Base-by-base conservation (phyloP, 1,284 basidiomycete species). In the Ceraceosorus bombacis region DNA sequence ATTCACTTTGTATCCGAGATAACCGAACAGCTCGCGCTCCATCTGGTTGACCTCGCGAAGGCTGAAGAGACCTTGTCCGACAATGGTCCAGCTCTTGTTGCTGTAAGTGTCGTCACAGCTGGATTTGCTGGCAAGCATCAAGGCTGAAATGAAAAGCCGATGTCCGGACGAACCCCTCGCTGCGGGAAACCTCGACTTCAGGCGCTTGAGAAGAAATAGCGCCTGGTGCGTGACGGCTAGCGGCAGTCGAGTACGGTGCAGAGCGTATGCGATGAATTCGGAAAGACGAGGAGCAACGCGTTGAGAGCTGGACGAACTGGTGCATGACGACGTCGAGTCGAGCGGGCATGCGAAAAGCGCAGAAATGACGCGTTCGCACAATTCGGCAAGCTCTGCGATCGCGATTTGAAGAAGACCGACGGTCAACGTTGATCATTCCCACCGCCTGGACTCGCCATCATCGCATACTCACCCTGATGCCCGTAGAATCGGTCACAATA, bases 71-170 rank as follows among this genome's bases (percentile, higher is more conserved):
- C 73, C 73, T 54, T 78, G 76, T 27, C 75, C 70, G 49, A 77
- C 76, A 51, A 78, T 76, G 55, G 73, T 69, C 76, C 76, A 78
- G 60, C 68, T 71, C 66, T 77, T 76, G 70, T 78, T 78, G 12
- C 68, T 71, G 66, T 77, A 78, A 41, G 72, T 71, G 58, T 78
- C 76, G 62, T 78, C 76, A 61, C 76, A 77, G 57, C 67, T 64
- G 64, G 66, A 71, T 66, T 78, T 78, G 68, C 66, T 69, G 9
- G 76, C 74, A 12, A 78, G 71, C 76, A 78, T 77, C 48, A 76
- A 65, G 1, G 76, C 76, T 5, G 76, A 74, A 60, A 78, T 76
- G 59, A 77, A 78, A 49, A 78, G 70, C 27, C 76, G 72, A 66
- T 78, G 76, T 51, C 76, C 76, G 1, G 76, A 77, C 2, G 74